Evolutionary conservation across 176 grass and related monocot genomes (phyloP).

Genomic region (Pontederia crassipes): DNA sequence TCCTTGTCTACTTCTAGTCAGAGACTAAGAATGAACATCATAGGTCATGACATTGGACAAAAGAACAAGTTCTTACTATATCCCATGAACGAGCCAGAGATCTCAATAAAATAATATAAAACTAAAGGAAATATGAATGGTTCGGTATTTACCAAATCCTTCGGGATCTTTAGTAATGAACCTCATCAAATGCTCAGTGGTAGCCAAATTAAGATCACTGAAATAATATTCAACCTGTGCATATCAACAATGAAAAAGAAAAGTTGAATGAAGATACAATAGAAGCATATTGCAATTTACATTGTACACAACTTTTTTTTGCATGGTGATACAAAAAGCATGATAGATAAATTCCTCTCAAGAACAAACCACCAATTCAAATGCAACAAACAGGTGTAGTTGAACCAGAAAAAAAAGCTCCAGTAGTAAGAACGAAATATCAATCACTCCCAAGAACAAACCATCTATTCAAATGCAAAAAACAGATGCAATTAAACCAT

Average conservation of each 20-base stretch:
- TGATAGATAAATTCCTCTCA: not conserved
- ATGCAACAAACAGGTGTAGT: too few relatives aligned
- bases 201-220: constrained; percentile 84
- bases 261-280: not conserved
- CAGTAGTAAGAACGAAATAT: too few relatives aligned
- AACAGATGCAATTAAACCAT: too few relatives aligned
- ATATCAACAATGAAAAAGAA: constrained; percentile 14
- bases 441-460: too few relatives aligned
- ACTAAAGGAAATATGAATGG: not conserved
- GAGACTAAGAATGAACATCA: too few relatives aligned
- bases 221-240: constrained; percentile 95
- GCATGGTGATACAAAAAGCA: not conserved
- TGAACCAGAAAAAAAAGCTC: too few relatives aligned
- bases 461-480: too few relatives aligned
- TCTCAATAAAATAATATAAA: not conserved
- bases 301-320: not conserved
- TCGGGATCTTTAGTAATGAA: constrained; percentile 86
- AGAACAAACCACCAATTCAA: too few relatives aligned
- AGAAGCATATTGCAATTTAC: not conserved
- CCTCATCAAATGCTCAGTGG: constrained; percentile 97
- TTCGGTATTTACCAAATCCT: constrained; percentile 68
- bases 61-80: too few relatives aligned
- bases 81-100: too few relatives aligned
- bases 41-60: too few relatives aligned
- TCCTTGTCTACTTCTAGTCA: too few relatives aligned